Evolutionary conservation across 441 rosid species (phyloP), one percentile per base, ranked within the genome.

Genomic region (Corymbia citriodora): DNA sequence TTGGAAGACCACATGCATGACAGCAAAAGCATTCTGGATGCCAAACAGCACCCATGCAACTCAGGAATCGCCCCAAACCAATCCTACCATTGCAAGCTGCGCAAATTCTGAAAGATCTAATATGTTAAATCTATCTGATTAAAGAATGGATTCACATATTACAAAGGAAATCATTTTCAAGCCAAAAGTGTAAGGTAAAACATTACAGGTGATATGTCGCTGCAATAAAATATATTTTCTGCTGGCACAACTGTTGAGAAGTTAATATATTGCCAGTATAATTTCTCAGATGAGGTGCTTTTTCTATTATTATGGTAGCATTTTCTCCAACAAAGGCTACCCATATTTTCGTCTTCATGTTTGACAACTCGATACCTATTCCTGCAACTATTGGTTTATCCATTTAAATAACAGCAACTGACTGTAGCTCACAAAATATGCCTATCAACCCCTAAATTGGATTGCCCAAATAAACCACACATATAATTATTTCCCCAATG

Each of bases 1-100:
- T 90, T 54, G 89, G 89, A 45, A 87, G 86, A 68, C 57, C 79
- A 48, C 91, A 90, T 23, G 85, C 85, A 33, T 90, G 65, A 53
- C 91, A 90, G 87, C 70, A 23, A 82, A 90, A 90, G 91, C 91
- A 90, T 45, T 90, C 91, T 17, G 89, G 91, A 87, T 90, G 91
- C 91, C 91, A 90, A 6, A 87, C 89, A 70, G 68, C 72, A 14
- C 74, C 91, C 91, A 90, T 90, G 91, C 87, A 87, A 90, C 68
- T 90, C 89, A 90, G 88, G 89, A 90, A 90, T 90, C 87, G 87
- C 36, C 74, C 91, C 19, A 13, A 88, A 87, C 89, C 91, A 65
- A 90, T 87, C 91, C 74, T 63, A 23, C 29, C 55, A n/a, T 87
- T 87, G 89, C 91, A 90, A 72, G 89, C 89, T 87, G 91, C 74